A percentile compares a stretch with the other conserved stretches of the same genome.
phyloP scores from a whole-genome alignment of 106 monocot genomes.

The Platanthera guangdongensis region DNA sequence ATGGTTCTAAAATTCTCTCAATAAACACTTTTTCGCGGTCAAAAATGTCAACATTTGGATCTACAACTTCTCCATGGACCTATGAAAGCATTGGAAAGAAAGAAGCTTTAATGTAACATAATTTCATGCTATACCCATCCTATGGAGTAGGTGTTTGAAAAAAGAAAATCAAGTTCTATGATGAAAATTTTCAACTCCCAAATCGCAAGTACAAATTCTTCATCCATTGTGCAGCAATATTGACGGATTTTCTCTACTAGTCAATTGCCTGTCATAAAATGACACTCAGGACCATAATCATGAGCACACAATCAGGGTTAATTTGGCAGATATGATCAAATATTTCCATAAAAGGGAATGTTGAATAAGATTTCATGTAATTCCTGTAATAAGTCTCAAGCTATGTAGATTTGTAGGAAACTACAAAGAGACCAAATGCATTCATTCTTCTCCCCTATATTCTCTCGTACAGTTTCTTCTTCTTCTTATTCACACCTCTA shows the following conservation, averaged over 20 bases:
- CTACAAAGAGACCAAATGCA: too few species aligned
- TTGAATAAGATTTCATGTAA: not conserved
- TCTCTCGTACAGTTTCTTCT: too few species aligned
- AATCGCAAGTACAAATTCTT: not conserved
- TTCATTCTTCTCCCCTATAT: too few species aligned
- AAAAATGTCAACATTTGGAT: slow-evolving; percentile 79
- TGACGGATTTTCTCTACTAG: too few species aligned
- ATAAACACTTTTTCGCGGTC: slow-evolving; percentile 88
- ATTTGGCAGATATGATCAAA: not conserved
- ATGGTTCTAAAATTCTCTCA: slow-evolving; percentile 64
- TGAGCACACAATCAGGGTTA: not conserved
- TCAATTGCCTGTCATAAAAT: too few species aligned
- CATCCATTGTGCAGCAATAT: not conserved
- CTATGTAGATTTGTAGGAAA: too few species aligned
- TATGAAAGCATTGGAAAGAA: slow-evolving; percentile 15
- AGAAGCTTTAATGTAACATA: not conserved
- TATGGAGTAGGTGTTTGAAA: not conserved
- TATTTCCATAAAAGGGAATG: not conserved
- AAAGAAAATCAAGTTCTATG: not conserved
- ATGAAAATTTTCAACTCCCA: not conserved
- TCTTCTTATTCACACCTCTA: too few species aligned
- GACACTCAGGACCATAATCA: too few species aligned
- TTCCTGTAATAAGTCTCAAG: too few species aligned
- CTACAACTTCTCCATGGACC: slow-evolving; percentile 97
- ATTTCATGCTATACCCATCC: not conserved